Evolutionary conservation across 2,329 filamentous ascomycete species (phyloP), one percentile per base, ranked within the genome.

Genomic region (Cryphonectria nitschkei): DNA sequence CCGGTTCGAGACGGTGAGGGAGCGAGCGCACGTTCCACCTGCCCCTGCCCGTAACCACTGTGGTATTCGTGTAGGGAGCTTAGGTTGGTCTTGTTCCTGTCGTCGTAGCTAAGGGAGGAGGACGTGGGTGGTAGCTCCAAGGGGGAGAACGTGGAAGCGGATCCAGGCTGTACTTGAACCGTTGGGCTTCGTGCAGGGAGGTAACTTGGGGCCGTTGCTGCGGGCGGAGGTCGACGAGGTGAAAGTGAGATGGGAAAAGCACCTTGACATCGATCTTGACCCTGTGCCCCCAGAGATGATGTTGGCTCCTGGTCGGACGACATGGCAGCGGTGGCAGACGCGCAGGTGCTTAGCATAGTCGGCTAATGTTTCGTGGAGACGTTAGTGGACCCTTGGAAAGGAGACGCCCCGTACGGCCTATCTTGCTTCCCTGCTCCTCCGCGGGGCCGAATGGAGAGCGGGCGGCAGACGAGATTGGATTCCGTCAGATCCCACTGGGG

Each of bases 261-360:
- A 52, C 63, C 43, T 65, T 34, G 63, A 52, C 43, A 26, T 37
- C 8, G 43, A 50, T 26, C 39, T 37, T 29, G 73, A 29, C 66
- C 71, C 72, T 71, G 67, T 66, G 71, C 70, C 69, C 70, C 74
- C 63, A 73, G 67, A 70, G 76, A 74, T 70, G 74, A 69, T 69
- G 8, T 50, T 50, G 74, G 69, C 70, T 74, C 75, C 69, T 75
- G 73, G 72, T 75, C 75, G 74, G 75, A 65, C 63, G 74, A 70
- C 68, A 70, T 68, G 67, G 61, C 60, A 71, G 76, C 75, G 74
- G 75, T 68, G 65, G 61, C 61, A 73, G 75, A 75, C 75, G 75
- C 74, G 73, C 73, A 74, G 73, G 74, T 74, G 73, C 77, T 78
- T 80, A 80, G 79, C 80, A 82, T 81, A 75, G 78, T 76, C 77